Evolutionary conservation across 495 filamentous ascomycete genomes (phyloP).

Genomic region (Penicillium malachiteum): DNA sequence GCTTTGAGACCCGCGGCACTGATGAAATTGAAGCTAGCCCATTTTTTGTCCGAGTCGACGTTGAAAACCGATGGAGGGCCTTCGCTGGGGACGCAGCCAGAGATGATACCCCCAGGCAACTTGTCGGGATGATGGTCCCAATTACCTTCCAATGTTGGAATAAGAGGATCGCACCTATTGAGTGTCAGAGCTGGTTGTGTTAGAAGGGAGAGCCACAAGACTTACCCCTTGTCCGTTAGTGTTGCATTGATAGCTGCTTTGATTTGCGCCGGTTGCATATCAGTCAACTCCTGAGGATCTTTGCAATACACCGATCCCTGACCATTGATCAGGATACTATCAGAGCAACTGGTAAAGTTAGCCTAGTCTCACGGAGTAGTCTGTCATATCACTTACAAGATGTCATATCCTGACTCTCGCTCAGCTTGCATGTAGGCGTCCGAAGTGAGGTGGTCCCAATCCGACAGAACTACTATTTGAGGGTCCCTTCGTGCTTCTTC

Average conservation of each 20-base stretch:
- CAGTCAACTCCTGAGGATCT: conserved; percentile 27
- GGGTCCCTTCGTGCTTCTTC: conserved; percentile 38
- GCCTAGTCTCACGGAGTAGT: too few species aligned
- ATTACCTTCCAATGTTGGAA: conserved; percentile 19
- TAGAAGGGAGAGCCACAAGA: neutral
- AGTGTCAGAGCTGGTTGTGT: neutral
- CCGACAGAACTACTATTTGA: conserved; percentile 43
- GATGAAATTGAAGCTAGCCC: conserved; percentile 52
- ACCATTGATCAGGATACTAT: conserved; percentile 54
- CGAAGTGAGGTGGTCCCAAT: conserved; percentile 54
- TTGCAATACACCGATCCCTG: conserved; percentile 49
- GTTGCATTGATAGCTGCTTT: conserved; percentile 23
- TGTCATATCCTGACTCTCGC: conserved; percentile 34
- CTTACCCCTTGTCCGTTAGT: conserved; percentile 49
- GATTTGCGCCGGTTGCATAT: conserved; percentile 27
- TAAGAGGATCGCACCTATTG: conserved; percentile 22
- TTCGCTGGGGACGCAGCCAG: conserved; percentile 37
- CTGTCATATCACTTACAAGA: conserved; percentile 29
- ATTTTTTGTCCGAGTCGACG: conserved; percentile 34
- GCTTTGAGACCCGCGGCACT: conserved; percentile 37
- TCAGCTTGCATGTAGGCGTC: conserved; percentile 36
- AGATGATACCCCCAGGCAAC: conserved; percentile 33
- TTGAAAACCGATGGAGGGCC: conserved; percentile 29
- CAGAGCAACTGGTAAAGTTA: conserved; percentile 31
- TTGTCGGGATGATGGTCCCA: conserved; percentile 26